Percentiles rank a stretch among this genome's conserved stretches.
phyloP scores from a whole-genome alignment of 345 rosid species.

The Citrus unshiu region DNA sequence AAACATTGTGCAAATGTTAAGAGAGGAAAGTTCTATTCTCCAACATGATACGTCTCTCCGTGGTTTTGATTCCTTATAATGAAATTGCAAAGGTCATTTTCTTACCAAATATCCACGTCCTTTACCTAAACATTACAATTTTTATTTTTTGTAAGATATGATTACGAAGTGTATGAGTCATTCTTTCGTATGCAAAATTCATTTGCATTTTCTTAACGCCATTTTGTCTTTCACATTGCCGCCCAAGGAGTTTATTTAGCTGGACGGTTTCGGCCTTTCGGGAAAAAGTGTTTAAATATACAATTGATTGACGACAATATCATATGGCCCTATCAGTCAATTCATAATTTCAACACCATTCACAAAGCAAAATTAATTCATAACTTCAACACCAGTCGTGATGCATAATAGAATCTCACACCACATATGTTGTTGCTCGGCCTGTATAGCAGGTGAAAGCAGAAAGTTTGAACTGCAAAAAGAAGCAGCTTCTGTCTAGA shows the following conservation, averaged over 20 bases:
- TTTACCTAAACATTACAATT: neutral
- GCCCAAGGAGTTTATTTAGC: neutral
- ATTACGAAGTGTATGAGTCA: neutral
- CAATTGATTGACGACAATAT: too few species aligned
- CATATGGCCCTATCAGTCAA: too few species aligned
- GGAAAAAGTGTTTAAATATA: too few species aligned
- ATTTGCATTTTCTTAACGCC: neutral
- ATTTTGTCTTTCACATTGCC: neutral
- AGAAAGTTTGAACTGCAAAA: too few species aligned
- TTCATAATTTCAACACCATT: too few species aligned
- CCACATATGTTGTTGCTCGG: too few species aligned
- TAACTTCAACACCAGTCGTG: too few species aligned
- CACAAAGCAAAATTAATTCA: too few species aligned
- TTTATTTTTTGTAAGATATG: neutral
- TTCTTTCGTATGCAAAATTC: conserved; percentile 3
- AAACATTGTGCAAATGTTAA: neutral
- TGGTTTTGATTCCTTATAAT: conserved; percentile 16
- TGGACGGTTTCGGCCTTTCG: neutral
- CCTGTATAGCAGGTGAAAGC: too few species aligned
- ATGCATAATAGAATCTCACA: too few species aligned
- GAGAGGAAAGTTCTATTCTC: conserved; percentile 14
- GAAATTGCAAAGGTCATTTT: conserved; percentile 20
- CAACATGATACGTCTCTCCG: conserved; percentile 1
- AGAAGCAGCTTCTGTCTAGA: too few species aligned
- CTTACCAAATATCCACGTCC: conserved; percentile 20